These are phyloP conservation scores for Penicillium tannophilum DNA, from an alignment of 495 filamentous ascomycete species.

Conservation along the genomic window DNA sequence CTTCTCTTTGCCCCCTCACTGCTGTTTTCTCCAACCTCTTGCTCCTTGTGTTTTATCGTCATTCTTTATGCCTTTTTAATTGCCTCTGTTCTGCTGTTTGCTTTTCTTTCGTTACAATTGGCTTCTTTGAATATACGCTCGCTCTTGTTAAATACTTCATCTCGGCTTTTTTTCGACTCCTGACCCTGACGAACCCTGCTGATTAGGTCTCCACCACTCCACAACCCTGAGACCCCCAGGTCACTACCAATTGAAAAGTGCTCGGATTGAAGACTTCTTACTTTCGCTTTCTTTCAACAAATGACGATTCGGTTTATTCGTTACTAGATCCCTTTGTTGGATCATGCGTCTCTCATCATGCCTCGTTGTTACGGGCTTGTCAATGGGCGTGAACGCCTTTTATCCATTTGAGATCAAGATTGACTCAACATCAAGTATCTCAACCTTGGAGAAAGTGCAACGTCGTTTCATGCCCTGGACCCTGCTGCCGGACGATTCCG, in stretches of 20 bases:
- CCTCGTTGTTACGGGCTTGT: constrained; percentile 30
- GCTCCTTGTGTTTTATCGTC: constrained; percentile 7
- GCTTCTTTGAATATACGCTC: neutral
- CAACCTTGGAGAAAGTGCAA: constrained; percentile 12
- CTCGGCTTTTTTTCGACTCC: neutral
- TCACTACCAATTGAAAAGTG: constrained; percentile 1
- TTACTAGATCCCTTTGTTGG: constrained; percentile 27
- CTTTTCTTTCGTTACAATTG: constrained; percentile 11
- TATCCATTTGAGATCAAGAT: constrained; percentile 35
- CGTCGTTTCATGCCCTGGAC: constrained; percentile 43
- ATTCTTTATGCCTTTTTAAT: constrained; percentile 11
- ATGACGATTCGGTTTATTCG: constrained; percentile 19
- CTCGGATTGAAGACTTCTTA: neutral
- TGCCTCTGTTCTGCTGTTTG: constrained; percentile 7
- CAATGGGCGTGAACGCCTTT: constrained; percentile 35
- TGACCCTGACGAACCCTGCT: neutral
- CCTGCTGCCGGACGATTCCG: constrained; percentile 13
- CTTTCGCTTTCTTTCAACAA: constrained; percentile 7
- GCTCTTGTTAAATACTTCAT: neutral
- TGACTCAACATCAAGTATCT: constrained; percentile 6
- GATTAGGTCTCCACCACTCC: neutral
- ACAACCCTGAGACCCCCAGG: neutral
- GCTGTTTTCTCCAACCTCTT: constrained; percentile 12
- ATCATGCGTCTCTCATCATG: constrained; percentile 43
- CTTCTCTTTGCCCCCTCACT: constrained; percentile 8